These are phyloP conservation scores for Venturia oleaginea DNA, from an alignment of 2,329 filamentous ascomycete species.

Conservation along the genomic window DNA sequence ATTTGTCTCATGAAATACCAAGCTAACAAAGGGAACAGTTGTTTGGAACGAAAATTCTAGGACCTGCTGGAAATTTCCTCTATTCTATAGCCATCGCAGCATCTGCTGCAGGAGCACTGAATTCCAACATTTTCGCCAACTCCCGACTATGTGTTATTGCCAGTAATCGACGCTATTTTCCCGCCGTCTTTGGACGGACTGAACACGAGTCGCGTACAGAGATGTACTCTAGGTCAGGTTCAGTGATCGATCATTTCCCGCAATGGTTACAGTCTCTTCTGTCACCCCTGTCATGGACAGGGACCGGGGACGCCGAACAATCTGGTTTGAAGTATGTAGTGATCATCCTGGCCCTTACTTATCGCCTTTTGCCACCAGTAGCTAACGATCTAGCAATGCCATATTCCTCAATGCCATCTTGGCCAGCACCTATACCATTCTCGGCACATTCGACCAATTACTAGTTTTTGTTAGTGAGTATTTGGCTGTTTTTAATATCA, in stretches of 20 bases:
- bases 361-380: neutral
- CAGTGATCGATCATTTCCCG: no score
- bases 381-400: conserved; percentile 33
- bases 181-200: conserved; percentile 21
- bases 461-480: conserved; percentile 46
- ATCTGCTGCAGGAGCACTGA: conserved; percentile 25
- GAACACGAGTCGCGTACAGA: neutral
- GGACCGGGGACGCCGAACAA: neutral
- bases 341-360: no score
- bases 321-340: no score
- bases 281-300: no score
- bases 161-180: conserved; percentile 25
- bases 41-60: conserved; percentile 48
- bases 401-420: conserved; percentile 42
- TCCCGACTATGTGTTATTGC: conserved; percentile 54
- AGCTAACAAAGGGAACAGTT: conserved; percentile 46
- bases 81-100: neutral
- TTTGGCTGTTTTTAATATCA: no score
- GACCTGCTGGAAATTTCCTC: conserved; percentile 29
- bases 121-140: conserved; percentile 54
- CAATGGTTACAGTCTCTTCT: no score
- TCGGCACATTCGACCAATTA: conserved; percentile 52
- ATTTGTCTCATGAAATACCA: conserved; percentile 42
- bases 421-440: conserved; percentile 48
- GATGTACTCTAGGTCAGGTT: no score